Conservation (phyloP, 1,284 basidiomycete genomes). For the Singerocomus rubriflavus region DNA sequence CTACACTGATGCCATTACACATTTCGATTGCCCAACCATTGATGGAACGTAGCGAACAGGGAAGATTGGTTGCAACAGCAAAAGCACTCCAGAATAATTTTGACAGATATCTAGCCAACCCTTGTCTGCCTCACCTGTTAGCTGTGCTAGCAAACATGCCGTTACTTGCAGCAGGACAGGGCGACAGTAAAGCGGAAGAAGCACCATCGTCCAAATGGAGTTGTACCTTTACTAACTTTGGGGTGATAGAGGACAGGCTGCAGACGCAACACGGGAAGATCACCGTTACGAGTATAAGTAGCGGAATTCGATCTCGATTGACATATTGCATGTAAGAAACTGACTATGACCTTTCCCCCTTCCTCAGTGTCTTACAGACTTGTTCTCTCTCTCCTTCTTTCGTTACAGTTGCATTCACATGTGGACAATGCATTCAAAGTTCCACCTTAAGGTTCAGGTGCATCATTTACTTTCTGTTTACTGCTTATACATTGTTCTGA, state of each 20-base stretch:
- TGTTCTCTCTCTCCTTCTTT: neutral
- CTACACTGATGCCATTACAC: constrained; percentile 11
- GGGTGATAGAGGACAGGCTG: constrained; percentile 13
- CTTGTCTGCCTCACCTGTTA: constrained; percentile 16
- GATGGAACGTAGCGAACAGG: constrained; percentile 12
- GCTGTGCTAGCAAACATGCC: neutral
- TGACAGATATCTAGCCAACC: constrained; percentile 14
- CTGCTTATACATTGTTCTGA: neutral
- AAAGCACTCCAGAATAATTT: constrained; percentile 15
- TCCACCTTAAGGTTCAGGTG: constrained; percentile 17
- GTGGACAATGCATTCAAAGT: constrained; percentile 22
- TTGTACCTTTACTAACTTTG: constrained; percentile 18
- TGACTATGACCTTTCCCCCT: neutral
- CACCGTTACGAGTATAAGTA: neutral
- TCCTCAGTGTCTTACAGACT: neutral
- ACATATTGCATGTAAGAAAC: constrained; percentile 10
- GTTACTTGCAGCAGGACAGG: too few species aligned
- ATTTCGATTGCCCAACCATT: constrained; percentile 17
- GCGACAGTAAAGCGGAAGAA: neutral
- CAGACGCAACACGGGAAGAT: constrained; percentile 8
- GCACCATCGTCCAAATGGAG: constrained; percentile 3
- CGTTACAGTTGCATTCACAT: constrained; percentile 13
- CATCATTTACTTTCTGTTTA: neutral
- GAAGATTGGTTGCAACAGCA: constrained; percentile 12
- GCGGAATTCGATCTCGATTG: constrained; percentile 13